Percentiles rank a stretch among this genome's conserved stretches.
phyloP scores from a whole-genome alignment of 495 filamentous ascomycete genomes.

The Echria macrotheca region DNA sequence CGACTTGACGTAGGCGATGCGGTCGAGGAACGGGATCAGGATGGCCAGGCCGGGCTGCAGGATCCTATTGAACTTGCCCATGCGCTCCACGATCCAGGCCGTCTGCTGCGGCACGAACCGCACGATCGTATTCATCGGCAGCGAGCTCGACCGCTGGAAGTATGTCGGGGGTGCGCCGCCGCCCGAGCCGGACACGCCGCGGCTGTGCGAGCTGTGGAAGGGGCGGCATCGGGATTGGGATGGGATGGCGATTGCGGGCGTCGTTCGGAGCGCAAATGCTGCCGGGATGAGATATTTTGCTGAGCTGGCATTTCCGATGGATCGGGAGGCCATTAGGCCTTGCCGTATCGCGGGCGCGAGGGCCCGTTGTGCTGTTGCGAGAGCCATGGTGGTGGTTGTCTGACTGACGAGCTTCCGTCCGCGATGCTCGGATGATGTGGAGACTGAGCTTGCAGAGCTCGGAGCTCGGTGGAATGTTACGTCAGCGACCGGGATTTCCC shows the following conservation, averaged over 20 bases:
- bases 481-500: no score
- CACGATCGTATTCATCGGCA: slow-evolving; percentile 90
- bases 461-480: no score
- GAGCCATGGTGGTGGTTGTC: slow-evolving; percentile 28
- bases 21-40: slow-evolving; percentile 84
- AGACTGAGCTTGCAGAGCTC: no score
- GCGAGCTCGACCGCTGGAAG: slow-evolving; percentile 48
- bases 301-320: no score
- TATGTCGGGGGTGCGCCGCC: slow-evolving; percentile 44
- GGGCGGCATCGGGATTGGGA: slow-evolving; percentile 14
- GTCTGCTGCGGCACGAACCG: slow-evolving; percentile 98
- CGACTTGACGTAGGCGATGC: slow-evolving; percentile 95
- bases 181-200: slow-evolving; percentile 15
- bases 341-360: slow-evolving; percentile 27
- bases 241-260: not conserved
- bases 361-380: slow-evolving; percentile 28
- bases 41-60: slow-evolving; percentile 86
- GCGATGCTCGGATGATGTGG: no score
- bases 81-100: slow-evolving; percentile 98
- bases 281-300: slow-evolving; percentile 1
- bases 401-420: no score
- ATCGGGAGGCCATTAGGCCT: slow-evolving; percentile 10
- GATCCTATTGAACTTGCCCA: slow-evolving; percentile 94
- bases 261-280: not conserved
- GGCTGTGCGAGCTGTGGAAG: slow-evolving; percentile 26